Evolutionary conservation across 2,329 filamentous ascomycete genomes (phyloP), one percentile per base, ranked within the genome.

Genomic region (Alternaria incomplexa): DNA sequence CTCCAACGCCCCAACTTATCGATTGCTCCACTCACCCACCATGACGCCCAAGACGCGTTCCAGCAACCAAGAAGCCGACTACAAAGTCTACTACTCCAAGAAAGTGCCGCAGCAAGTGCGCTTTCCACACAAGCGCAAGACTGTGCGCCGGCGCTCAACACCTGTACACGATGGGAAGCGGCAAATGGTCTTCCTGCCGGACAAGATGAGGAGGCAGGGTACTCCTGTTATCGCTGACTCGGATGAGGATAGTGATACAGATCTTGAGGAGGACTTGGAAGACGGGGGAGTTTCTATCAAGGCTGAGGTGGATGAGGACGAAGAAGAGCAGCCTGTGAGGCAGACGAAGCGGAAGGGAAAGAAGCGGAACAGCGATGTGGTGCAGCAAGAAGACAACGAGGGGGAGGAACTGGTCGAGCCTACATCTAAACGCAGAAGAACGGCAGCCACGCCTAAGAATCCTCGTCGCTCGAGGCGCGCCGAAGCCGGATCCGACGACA

Each of bases 31-130:
- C 48, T 30, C 46, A 50, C 48, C 10, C 55, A 68, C 55, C 25
- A 78, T 79, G 76, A 73, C 75, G 20, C 66, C 73, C 11, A 67
- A 63, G 15, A 77, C 75, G 28, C 68, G 75, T 51, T 65, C 62
- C 11, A 69, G 67, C 51, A 79, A 77, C 30, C 65, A 65, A 48
- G 66, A 74, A 8, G 61, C 67, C 11, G 60, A 70, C 13, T 72
- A 57, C 53, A 77, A 74, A 48, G 70, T 71, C 32, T 79, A 77
- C 59, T 76, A 74, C 20, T 72, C 75, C 11, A 79, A 74, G 47
- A 78, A 73, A 46, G 56, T 71, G 3, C 72, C 75, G 8, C 67
- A 75, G 36, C 77, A 79, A 43, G 52, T 65, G 8, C 58, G 69
- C 44, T 79, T 79, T 26, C 75, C 77, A 4, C 70, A 73, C 32